A percentile compares a stretch with the other conserved stretches of the same genome.
phyloP scores from a whole-genome alignment of 75 land plant genomes.

The Pseudotsuga menziesii region DNA sequence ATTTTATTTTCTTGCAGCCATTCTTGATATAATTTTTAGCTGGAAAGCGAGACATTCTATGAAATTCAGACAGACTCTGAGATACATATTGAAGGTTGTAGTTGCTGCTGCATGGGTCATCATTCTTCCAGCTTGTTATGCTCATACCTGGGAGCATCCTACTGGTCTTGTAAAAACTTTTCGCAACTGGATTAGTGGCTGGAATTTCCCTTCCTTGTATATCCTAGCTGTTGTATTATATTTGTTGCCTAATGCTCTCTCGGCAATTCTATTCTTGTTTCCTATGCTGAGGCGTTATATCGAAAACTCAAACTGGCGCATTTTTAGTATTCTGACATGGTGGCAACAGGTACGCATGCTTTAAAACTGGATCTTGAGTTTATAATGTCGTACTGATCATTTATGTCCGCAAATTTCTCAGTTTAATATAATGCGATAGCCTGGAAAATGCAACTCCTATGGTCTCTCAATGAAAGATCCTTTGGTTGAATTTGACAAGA shows the following conservation, averaged over 20 bases:
- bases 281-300: conserved; percentile 66
- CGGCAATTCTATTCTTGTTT: conserved; percentile 67
- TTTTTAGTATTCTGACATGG: conserved; percentile 73
- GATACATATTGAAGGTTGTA: conserved; percentile 51
- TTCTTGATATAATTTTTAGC: conserved; percentile 72
- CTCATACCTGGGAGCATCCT: conserved; percentile 40
- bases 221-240: conserved; percentile 71
- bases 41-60: conserved; percentile 82
- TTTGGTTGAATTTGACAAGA: no score
- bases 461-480: no score
- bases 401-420: no score
- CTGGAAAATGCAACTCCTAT: no score
- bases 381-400: background rate
- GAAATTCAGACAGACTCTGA: conserved; percentile 33
- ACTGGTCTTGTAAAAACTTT: conserved; percentile 39
- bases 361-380: background rate
- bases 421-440: no score
- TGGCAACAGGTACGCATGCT: conserved; percentile 84
- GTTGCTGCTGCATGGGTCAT: conserved; percentile 74
- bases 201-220: conserved; percentile 54
- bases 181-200: conserved; percentile 42
- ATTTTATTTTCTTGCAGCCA: conserved; percentile 42
- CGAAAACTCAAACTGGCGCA: conserved; percentile 75
- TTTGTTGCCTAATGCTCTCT: conserved; percentile 78
- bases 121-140: conserved; percentile 63